A percentile compares a stretch with the other conserved stretches of the same genome.
phyloP scores from a whole-genome alignment of 192 early-diverging fungal species.

The Coemansia sp. region DNA sequence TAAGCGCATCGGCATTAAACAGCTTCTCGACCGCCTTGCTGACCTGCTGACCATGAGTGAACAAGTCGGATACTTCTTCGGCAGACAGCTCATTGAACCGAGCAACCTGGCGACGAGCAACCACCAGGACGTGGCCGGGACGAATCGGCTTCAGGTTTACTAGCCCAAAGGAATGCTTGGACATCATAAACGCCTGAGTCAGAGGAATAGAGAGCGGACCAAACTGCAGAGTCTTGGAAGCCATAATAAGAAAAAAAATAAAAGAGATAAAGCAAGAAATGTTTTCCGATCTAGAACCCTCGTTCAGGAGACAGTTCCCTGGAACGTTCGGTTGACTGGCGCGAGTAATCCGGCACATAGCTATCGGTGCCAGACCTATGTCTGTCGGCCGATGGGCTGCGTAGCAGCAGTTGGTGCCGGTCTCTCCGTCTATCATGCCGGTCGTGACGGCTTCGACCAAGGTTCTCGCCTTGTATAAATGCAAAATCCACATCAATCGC shows the following conservation, averaged over 20 bases:
- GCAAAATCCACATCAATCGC: conserved; percentile 81
- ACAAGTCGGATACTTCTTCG: conserved; percentile 83
- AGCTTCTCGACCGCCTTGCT: conserved; percentile 71
- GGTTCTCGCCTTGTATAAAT: conserved; percentile 57
- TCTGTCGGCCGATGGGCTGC: not conserved
- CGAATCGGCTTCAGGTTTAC: conserved; percentile 93
- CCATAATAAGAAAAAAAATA: not conserved
- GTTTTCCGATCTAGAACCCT: conserved; percentile 25
- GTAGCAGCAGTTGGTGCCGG: not conserved
- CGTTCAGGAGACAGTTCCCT: conserved; percentile 48
- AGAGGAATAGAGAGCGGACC: conserved; percentile 69
- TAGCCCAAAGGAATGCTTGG: conserved; percentile 69
- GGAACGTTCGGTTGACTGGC: conserved; percentile 8
- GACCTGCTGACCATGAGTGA: conserved; percentile 73
- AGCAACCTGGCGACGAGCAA: conserved; percentile 63
- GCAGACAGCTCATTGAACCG: conserved; percentile 74
- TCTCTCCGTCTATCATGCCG: conserved; percentile 6
- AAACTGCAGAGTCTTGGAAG: conserved; percentile 50
- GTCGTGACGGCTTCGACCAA: not conserved
- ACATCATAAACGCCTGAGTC: conserved; percentile 74
- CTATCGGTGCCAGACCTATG: not conserved
- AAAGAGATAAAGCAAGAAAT: not conserved
- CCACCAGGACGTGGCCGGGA: conserved; percentile 78
- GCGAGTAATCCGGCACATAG: not conserved
- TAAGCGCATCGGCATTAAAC: conserved; percentile 68